Percentiles rank a stretch among this genome's conserved stretches.
Evolutionary conservation across 2,329 filamentous ascomycete species (phyloP).

Genomic region (Colletotrichum paranaense): DNA sequence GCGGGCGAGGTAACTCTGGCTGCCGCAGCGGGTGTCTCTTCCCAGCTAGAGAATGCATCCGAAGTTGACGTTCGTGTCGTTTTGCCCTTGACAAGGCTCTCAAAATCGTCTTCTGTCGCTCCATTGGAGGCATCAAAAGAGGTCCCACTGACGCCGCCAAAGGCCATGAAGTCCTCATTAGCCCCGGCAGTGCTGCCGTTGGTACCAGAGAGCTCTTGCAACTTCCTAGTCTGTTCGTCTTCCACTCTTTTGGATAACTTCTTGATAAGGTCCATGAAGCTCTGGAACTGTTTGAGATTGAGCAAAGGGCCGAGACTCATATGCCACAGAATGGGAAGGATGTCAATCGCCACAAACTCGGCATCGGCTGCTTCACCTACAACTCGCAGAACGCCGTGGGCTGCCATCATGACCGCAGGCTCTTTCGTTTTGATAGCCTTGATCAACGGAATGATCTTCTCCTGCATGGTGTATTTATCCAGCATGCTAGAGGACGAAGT

Average conservation of each 20-base stretch:
- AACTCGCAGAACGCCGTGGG: conserved; percentile 84
- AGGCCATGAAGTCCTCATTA: conserved; percentile 77
- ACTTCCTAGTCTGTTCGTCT: conserved; percentile 86
- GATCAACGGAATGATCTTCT: conserved; percentile 92
- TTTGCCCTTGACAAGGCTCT: conserved; percentile 86
- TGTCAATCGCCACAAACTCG: conserved; percentile 92
- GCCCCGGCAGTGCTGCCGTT: conserved; percentile 61
- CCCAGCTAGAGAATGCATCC: conserved; percentile 61
- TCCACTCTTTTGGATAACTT: conserved; percentile 83
- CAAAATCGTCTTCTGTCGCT: conserved; percentile 80
- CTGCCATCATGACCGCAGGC: conserved; percentile 96
- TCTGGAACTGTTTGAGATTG: conserved; percentile 86
- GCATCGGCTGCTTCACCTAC: conserved; percentile 85
- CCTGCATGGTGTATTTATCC: conserved; percentile 98
- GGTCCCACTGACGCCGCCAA: conserved; percentile 74
- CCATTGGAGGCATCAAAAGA: conserved; percentile 63
- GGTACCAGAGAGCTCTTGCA: conserved; percentile 81
- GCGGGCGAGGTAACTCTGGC: conserved; percentile 48
- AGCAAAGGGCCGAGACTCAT: conserved; percentile 93
- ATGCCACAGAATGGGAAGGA: conserved; percentile 88
- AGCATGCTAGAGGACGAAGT: conserved; percentile 79
- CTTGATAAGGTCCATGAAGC: conserved; percentile 91
- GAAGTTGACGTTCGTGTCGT: conserved; percentile 49
- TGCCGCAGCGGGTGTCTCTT: conserved; percentile 50
- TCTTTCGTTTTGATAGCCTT: conserved; percentile 98